A percentile compares a stretch with the other conserved stretches of the same genome.
phyloP scores from a whole-genome alignment of 495 filamentous ascomycete species.

The Lasiosphaeria miniovina region DNA sequence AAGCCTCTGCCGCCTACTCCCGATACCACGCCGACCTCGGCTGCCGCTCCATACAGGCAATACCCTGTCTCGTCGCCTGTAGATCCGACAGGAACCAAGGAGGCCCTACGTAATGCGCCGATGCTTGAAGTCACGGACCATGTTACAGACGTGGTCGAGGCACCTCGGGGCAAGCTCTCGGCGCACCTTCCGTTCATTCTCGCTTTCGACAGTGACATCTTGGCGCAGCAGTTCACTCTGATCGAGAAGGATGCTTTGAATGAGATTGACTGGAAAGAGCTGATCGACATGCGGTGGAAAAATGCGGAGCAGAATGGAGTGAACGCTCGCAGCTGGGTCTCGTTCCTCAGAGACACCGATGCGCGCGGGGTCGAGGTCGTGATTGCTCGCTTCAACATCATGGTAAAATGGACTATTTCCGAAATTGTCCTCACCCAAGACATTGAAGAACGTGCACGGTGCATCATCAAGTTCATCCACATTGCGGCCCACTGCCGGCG shows the following conservation, averaged over 20 bases:
- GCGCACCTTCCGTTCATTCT: slow-evolving; percentile 88
- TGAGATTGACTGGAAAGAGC: slow-evolving; percentile 96
- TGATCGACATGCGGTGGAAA: slow-evolving; percentile 91
- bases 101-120: slow-evolving; percentile 37
- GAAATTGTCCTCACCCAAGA: slow-evolving; percentile 84
- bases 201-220: slow-evolving; percentile 80
- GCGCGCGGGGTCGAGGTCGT: slow-evolving; percentile 91
- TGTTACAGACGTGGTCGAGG: slow-evolving; percentile 13
- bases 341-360: slow-evolving; percentile 78
- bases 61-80: slow-evolving; percentile 27
- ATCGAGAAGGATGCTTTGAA: slow-evolving; percentile 95
- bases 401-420: slow-evolving; percentile 95
- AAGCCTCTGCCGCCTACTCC: slow-evolving; percentile 53
- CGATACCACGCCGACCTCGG: slow-evolving; percentile 48
- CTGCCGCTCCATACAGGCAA: slow-evolving; percentile 25
- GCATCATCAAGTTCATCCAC: slow-evolving; percentile 88
- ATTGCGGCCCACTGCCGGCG: slow-evolving; percentile 81
- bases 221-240: slow-evolving; percentile 92
- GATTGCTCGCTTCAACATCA: slow-evolving; percentile 92
- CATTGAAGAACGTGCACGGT: slow-evolving; percentile 75
- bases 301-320: slow-evolving; percentile 58
- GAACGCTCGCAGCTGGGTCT: slow-evolving; percentile 79
- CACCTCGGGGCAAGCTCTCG: slow-evolving; percentile 27
- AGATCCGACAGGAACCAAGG: slow-evolving; percentile 38
- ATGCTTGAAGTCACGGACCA: slow-evolving; percentile 29